phyloP scores from a whole-genome alignment of 306 rosid genomes.

The Alnus rubra region DNA sequence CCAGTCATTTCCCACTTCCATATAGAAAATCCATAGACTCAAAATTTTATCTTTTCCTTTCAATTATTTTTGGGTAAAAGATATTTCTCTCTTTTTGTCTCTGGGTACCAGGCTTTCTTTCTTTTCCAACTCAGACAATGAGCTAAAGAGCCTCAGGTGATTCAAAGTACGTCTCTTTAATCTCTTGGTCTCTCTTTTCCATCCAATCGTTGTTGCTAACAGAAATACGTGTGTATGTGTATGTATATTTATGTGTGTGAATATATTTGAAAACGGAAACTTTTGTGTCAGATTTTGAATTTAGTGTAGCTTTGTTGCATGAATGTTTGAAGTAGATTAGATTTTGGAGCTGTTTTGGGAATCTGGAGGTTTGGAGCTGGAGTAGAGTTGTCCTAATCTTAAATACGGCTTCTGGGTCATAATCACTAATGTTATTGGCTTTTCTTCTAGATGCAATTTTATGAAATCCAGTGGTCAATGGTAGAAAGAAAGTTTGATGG shows the following conservation, averaged over 20 bases:
- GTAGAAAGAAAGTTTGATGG: not conserved
- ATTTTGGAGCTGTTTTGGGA: slow-evolving; percentile 4
- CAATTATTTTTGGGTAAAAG: not conserved
- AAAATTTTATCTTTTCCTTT: not conserved
- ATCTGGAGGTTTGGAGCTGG: not conserved
- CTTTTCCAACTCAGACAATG: not conserved
- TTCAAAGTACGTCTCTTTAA: not conserved
- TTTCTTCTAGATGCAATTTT: not conserved
- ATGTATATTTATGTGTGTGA: not conserved
- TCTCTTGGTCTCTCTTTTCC: not conserved
- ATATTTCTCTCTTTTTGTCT: not conserved
- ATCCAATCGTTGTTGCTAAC: not conserved
- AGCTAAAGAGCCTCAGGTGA: not conserved
- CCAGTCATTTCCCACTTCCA: slow-evolving; percentile 1
- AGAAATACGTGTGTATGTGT: not conserved
- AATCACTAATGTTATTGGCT: not conserved
- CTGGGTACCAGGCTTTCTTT: not conserved
- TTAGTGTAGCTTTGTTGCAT: slow-evolving; percentile 1
- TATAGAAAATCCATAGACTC: not conserved
- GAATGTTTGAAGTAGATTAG: not conserved
- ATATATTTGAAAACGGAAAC: not conserved
- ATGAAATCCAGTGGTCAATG: not conserved
- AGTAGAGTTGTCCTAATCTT: slow-evolving; percentile 1
- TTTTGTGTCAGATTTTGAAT: slow-evolving; percentile 18
- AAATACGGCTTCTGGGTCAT: not conserved